Base-by-base conservation (phyloP, 2,329 filamentous ascomycete genomes). In the Fusarium robinianum region DNA sequence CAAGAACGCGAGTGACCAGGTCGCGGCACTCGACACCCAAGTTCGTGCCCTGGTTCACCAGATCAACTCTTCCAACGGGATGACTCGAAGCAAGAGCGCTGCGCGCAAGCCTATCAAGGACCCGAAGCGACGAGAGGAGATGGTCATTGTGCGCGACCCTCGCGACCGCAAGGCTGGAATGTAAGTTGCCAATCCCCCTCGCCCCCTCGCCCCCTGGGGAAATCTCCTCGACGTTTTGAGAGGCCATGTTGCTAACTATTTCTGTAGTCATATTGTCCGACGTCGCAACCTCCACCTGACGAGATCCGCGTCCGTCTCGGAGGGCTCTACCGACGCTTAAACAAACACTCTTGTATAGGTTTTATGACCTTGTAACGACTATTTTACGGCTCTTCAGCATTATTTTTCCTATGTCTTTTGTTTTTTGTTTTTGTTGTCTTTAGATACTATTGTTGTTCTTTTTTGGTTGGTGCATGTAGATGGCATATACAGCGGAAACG, bases 101-200 rank as follows among this genome's bases (percentile, higher is more conserved):
- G 46, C 41, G 6, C 46, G 57, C 19, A 60, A 60, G 45, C 36
- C 42, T 3, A 49, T 46, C 33, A 62, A 57, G 25, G 56, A 62
- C 39, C 41, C 55, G 21, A 62, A 62, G 49, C 45, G 47, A 5
- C 53, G 47, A 17, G 55, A 62, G 22, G 60, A 62, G 17, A 32
- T 62, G 16, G 56, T 62, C 5, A 54, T 62, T 25, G 60, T 62
- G 16, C 47, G 60, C 8, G 60, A 62, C 29, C 53, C 60, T 22
- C 35, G 50, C 5, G 48, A 55, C 17, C 49, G 51, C 31, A 49
- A 48, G 14, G 49, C 54, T 17, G 59, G 48, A 41, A 52, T 62
- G 60, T 58, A 48, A 58, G 60, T 57, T 7, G 17, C 23, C 18
- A n/a, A n/a, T n/a, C n/a, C n/a, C n/a, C n/a, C n/a, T n/a, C n/a